phyloP scores from a whole-genome alignment of 257 asterid species.

The Solanum arcanum region DNA sequence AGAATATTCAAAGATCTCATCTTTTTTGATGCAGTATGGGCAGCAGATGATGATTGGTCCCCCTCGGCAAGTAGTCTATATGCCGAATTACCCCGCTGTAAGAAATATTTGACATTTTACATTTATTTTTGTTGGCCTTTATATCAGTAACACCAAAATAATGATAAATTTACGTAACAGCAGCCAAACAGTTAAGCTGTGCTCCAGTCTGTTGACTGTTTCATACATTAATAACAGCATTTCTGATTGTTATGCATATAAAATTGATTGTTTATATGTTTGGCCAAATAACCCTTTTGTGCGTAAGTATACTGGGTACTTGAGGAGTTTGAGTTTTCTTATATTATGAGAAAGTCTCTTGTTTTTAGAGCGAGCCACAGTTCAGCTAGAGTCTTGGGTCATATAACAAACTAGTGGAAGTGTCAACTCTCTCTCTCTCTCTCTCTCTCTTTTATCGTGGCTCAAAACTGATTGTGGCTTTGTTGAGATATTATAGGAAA shows the following conservation, averaged over 20 bases:
- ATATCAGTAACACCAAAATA: not conserved
- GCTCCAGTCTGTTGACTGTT: not conserved
- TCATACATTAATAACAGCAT: not conserved
- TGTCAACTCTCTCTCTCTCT: not conserved
- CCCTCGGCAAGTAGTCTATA: conserved; percentile 71
- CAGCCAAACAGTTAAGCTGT: not conserved
- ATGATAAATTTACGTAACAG: not conserved
- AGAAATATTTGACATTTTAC: conserved; percentile 14
- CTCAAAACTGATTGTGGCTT: not conserved
- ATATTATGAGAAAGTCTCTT: not conserved
- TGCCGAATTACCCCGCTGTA: conserved; percentile 75
- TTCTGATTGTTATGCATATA: not conserved
- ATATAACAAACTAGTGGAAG: not conserved
- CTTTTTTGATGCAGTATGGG: conserved; percentile 41
- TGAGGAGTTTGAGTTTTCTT: not conserved
- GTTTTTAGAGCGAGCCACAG: not conserved
- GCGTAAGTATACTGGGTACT: not conserved
- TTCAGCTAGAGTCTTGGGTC: not conserved
- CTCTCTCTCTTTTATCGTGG: not conserved
- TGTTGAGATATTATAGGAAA: not conserved
- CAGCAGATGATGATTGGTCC: conserved; percentile 93
- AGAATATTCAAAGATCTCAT: not conserved
- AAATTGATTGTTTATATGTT: not conserved
- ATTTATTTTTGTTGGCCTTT: not conserved
- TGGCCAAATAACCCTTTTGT: not conserved